Conservation (phyloP, 2,329 filamentous ascomycete species). For the Hymenoscyphus salicellus region DNA sequence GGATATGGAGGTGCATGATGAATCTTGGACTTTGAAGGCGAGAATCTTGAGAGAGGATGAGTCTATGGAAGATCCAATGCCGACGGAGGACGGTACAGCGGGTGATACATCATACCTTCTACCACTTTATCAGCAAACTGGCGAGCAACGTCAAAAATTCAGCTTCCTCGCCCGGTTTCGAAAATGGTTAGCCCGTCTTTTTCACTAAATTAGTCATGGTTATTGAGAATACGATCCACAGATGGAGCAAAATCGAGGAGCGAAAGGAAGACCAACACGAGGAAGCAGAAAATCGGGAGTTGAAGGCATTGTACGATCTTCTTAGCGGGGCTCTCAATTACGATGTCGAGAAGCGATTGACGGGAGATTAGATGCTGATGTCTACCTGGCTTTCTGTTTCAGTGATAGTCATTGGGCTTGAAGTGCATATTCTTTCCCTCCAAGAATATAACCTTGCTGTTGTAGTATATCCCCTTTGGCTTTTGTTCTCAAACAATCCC, state of each 20-base stretch:
- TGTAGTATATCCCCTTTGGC: too few species aligned
- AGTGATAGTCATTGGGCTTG: too few species aligned
- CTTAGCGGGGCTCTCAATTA: background rate
- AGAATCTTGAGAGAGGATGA: background rate
- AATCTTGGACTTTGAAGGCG: background rate
- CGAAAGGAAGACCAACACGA: background rate
- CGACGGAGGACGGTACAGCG: background rate
- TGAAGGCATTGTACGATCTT: background rate
- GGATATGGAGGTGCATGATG: background rate
- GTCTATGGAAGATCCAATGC: background rate
- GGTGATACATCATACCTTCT: too few species aligned
- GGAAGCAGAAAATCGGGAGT: background rate
- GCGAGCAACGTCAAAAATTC: background rate
- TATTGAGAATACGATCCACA: background rate
- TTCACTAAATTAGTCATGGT: background rate
- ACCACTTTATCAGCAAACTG: too few species aligned
- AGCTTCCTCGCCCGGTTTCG: background rate
- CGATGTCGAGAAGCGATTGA: background rate
- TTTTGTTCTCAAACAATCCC: too few species aligned
- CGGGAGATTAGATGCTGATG: background rate
- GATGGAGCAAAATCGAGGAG: background rate
- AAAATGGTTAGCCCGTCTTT: background rate
- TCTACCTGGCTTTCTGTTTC: background rate
- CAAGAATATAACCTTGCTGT: too few species aligned
- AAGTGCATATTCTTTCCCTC: too few species aligned